A percentile compares a stretch with the other conserved stretches of the same genome.
Conservation (phyloP, 2,329 filamentous ascomycete species). For the Hypoxylon sp. region DNA sequence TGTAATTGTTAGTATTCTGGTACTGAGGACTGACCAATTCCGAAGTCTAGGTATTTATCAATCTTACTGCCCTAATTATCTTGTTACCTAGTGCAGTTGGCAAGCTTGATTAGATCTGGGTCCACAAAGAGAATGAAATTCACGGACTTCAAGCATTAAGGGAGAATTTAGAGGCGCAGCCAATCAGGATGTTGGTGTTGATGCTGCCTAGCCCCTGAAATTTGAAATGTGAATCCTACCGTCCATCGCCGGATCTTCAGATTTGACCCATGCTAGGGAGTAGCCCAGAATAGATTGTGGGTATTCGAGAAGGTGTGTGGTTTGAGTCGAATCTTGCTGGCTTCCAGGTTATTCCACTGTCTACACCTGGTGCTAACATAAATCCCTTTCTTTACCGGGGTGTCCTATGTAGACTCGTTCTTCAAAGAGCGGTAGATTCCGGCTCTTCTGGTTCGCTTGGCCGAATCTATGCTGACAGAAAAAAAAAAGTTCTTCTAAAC, state of each 20-base stretch:
- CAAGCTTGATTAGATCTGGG: slow-evolving; percentile 12
- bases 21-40: background rate
- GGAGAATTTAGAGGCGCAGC: slow-evolving; percentile 23
- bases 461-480: slow-evolving; percentile 3
- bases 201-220: slow-evolving; percentile 36
- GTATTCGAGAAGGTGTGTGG: slow-evolving; percentile 24
- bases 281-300: slow-evolving; percentile 31
- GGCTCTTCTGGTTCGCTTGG: slow-evolving; percentile 5
- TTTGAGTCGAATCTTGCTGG: slow-evolving; percentile 27
- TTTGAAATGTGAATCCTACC: slow-evolving; percentile 36
- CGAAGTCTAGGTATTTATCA: slow-evolving; percentile 7
- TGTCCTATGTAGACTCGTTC: slow-evolving; percentile 4
- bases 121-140: slow-evolving; percentile 19
- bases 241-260: slow-evolving; percentile 34
- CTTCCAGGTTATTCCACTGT: background rate
- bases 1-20: background rate
- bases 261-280: slow-evolving; percentile 30
- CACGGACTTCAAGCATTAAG: slow-evolving; percentile 5
- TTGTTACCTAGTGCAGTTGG: background rate
- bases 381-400: slow-evolving; percentile 4
- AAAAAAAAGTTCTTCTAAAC: background rate
- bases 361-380: background rate
- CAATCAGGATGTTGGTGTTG: slow-evolving; percentile 27
- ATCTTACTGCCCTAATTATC: slow-evolving; percentile 9
- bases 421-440: background rate